These are phyloP conservation scores for Mortierella sp. DNA, from an alignment of 371 early-diverging fungal species.

Conservation along the genomic window DNA sequence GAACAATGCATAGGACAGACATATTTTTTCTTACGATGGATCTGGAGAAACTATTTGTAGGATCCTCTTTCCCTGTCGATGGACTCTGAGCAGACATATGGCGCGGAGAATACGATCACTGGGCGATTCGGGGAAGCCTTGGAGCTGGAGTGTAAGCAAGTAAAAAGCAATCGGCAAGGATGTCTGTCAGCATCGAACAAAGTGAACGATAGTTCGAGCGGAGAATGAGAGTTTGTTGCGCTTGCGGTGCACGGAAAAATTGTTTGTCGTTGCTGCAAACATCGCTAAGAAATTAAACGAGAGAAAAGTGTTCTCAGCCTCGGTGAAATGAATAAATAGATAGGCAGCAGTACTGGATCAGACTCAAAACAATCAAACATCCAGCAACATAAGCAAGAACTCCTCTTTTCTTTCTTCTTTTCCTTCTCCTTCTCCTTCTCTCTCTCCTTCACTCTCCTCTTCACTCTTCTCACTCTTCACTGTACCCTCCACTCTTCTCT, in stretches of 20 bases:
- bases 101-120: background rate
- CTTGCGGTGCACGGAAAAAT: constrained; percentile 13
- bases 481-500: background rate
- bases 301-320: background rate
- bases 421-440: too few relatives aligned
- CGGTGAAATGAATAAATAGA: background rate
- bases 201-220: background rate
- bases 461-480: constrained; percentile 10
- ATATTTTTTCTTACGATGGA: background rate
- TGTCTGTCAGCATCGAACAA: background rate
- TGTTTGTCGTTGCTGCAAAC: constrained; percentile 10
- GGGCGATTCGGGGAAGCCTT: background rate
- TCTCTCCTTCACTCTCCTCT: background rate
- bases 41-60: background rate
- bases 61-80: background rate
- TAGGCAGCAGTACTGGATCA: background rate
- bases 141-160: background rate
- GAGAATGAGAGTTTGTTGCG: background rate
- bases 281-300: constrained; percentile 16
- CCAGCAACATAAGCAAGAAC: background rate
- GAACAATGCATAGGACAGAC: background rate
- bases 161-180: background rate
- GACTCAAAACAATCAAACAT: background rate
- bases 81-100: background rate
- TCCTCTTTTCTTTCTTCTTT: background rate